Percentiles rank a stretch among this genome's conserved stretches.
Evolutionary conservation across 139 green algal genomes (phyloP).

Genomic region (Coelastrella sp.): DNA sequence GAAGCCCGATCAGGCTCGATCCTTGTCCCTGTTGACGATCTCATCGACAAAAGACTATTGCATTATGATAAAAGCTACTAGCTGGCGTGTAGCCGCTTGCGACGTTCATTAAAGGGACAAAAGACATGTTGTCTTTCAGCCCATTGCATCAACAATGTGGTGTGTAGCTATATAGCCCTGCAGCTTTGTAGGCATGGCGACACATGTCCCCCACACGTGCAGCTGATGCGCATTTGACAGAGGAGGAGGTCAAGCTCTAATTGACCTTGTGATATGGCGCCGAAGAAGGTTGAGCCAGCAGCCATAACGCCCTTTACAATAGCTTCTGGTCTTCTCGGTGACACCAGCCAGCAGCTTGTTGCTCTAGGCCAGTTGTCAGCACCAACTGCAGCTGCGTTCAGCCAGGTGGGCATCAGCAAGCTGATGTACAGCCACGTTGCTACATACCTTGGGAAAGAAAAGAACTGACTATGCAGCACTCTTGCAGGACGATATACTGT

Average conservation of each 20-base stretch:
- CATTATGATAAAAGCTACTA: neutral
- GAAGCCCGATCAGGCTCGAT: too few species aligned
- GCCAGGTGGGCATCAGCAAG: neutral
- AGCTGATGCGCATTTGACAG: too few species aligned
- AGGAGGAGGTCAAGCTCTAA: too few species aligned
- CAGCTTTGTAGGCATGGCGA: too few species aligned
- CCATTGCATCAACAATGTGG: too few species aligned
- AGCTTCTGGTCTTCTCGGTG: neutral
- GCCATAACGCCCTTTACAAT: neutral
- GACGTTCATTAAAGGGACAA: too few species aligned
- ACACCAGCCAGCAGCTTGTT: neutral
- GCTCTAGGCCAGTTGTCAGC: neutral
- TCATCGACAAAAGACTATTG: too few species aligned
- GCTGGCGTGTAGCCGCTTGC: neutral
- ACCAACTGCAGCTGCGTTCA: slow-evolving; percentile 1
- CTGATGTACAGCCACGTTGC: neutral
- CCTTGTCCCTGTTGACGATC: too few species aligned
- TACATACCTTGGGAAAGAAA: neutral
- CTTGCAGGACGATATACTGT: neutral
- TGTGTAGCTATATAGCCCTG: too few species aligned
- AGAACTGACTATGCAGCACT: neutral
- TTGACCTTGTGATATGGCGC: neutral
- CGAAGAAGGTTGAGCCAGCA: neutral
- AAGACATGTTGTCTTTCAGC: neutral
- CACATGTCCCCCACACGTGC: too few species aligned